Conservation (phyloP, 2,329 filamentous ascomycete genomes). For the Aureobasidium sp. region DNA sequence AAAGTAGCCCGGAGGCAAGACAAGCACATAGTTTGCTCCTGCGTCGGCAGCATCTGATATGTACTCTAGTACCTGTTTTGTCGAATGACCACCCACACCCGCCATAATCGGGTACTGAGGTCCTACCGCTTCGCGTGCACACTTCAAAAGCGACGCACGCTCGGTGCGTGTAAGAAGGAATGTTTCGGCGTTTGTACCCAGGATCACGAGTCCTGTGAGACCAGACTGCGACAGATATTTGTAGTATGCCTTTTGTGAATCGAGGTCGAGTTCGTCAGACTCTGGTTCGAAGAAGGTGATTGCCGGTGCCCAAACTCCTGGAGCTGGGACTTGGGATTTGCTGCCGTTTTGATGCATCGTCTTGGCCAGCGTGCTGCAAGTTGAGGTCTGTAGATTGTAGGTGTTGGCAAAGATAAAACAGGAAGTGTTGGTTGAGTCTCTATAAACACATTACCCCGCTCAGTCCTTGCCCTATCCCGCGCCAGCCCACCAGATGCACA, state of each 20-base stretch:
- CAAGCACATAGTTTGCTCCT: slow-evolving; percentile 38
- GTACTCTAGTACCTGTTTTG: slow-evolving; percentile 38
- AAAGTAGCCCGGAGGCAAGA: slow-evolving; percentile 42
- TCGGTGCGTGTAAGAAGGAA: slow-evolving; percentile 41
- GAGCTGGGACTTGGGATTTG: background rate
- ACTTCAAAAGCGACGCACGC: slow-evolving; percentile 29
- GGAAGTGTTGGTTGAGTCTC: too few relatives aligned
- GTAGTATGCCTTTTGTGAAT: slow-evolving; percentile 39
- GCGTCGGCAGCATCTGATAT: slow-evolving; percentile 36
- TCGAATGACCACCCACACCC: slow-evolving; percentile 38
- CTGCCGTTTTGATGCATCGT: background rate
- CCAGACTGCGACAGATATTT: slow-evolving; percentile 37
- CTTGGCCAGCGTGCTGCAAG: too few relatives aligned
- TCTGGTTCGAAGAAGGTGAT: slow-evolving; percentile 41
- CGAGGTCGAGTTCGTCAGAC: slow-evolving; percentile 36
- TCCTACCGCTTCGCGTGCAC: slow-evolving; percentile 37
- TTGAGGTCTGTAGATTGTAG: too few relatives aligned
- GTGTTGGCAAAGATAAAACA: too few relatives aligned
- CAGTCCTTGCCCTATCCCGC: slow-evolving; percentile 1
- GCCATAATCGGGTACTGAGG: slow-evolving; percentile 39
- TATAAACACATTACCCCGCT: slow-evolving; percentile 6
- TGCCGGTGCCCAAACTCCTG: slow-evolving; percentile 34
- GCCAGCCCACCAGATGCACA: too few relatives aligned
- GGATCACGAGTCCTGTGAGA: slow-evolving; percentile 40
- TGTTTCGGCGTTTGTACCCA: slow-evolving; percentile 43